A percentile compares a stretch with the other conserved stretches of the same genome.
These are phyloP conservation scores for Candida frijolesensis DNA, from an alignment of 1,139 yeast species.

Conservation along the genomic window DNA sequence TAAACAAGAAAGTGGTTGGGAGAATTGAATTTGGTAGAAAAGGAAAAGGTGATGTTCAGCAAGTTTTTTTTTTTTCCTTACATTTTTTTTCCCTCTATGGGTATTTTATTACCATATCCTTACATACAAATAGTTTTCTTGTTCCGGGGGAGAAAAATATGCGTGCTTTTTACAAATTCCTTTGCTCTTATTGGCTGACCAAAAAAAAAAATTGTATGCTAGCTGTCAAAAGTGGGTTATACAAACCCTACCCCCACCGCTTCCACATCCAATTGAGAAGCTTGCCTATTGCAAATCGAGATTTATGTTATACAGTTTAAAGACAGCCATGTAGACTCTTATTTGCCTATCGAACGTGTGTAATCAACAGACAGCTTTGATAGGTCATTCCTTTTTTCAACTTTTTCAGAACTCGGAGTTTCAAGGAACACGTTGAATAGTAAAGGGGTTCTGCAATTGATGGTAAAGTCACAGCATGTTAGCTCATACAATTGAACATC, in stretches of 20 bases:
- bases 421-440: background rate
- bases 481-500: background rate
- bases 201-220: background rate
- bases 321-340: background rate
- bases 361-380: background rate
- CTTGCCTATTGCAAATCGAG: background rate
- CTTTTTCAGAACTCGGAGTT: background rate
- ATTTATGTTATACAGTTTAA: background rate
- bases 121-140: background rate
- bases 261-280: background rate
- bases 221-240: background rate
- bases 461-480: background rate
- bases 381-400: background rate
- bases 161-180: slow-evolving; percentile 12
- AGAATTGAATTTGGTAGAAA: slow-evolving; percentile 1
- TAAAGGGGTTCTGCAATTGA: background rate
- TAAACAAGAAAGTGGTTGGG: background rate
- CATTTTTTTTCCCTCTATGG: background rate
- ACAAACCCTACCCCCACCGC: too few species aligned
- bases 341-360: background rate
- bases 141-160: slow-evolving; percentile 6
- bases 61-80: slow-evolving; percentile 4
- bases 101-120: background rate
- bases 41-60: slow-evolving; percentile 2
- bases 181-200: slow-evolving; percentile 9